Percentiles rank a stretch among this genome's conserved stretches.
Conservation (phyloP, 371 early-diverging fungal genomes). For the Mucor plumbeus region DNA sequence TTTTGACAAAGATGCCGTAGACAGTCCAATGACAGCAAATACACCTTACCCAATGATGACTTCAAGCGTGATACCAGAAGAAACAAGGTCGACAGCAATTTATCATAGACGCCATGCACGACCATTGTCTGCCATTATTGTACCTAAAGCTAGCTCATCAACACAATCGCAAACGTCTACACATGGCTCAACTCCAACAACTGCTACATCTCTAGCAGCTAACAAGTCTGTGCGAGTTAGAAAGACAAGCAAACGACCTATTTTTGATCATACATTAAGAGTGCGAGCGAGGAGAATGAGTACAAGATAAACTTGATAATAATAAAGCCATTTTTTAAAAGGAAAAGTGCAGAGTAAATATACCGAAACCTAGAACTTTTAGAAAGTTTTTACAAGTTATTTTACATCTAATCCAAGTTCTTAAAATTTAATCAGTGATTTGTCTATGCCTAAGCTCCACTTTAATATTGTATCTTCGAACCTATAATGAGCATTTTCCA, state of each 20-base stretch:
- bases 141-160: slow-evolving; percentile 26
- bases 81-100: slow-evolving; percentile 1
- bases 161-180: slow-evolving; percentile 20
- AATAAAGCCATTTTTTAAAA: too few species aligned
- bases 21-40: slow-evolving; percentile 21
- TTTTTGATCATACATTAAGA: slow-evolving; percentile 34
- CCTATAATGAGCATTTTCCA: too few species aligned
- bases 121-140: slow-evolving; percentile 28
- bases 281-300: slow-evolving; percentile 32
- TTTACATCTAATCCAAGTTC: too few species aligned
- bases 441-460: too few species aligned
- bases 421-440: too few species aligned
- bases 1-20: slow-evolving; percentile 17
- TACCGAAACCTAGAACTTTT: too few species aligned
- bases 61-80: slow-evolving; percentile 22
- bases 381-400: too few species aligned
- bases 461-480: too few species aligned
- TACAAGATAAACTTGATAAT: slow-evolving; percentile 18
- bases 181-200: slow-evolving; percentile 18
- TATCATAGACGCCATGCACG: slow-evolving; percentile 16
- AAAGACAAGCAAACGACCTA: slow-evolving; percentile 35
- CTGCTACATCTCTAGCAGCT: slow-evolving; percentile 12
- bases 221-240: slow-evolving; percentile 22
- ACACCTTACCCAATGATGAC: neutral
- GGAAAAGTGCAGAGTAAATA: too few species aligned